Conservation (phyloP, 176 grass and related monocot species). For the Oryza australiensis region DNA sequence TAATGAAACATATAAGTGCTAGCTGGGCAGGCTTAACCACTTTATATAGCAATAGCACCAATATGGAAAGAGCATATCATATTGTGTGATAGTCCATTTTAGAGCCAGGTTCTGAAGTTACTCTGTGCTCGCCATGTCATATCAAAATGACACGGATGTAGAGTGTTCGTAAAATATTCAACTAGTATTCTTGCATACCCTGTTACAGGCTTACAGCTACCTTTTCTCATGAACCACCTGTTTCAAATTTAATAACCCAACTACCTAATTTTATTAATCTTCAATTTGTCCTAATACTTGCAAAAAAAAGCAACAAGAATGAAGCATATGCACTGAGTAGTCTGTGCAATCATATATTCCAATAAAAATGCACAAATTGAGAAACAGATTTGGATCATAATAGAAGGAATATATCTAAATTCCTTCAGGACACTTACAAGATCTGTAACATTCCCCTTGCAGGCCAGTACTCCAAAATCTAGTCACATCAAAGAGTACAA, state of each 20-base stretch:
- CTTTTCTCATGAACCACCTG: neutral
- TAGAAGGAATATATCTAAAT: neutral
- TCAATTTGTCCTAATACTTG: neutral
- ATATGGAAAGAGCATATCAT: neutral
- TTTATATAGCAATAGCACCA: neutral
- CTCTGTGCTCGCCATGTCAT: neutral
- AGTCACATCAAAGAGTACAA: neutral
- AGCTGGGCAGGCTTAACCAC: neutral
- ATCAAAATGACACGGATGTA: neutral
- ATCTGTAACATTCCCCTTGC: constrained; percentile 93
- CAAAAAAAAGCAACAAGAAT: neutral
- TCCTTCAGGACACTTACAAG: constrained; percentile 62
- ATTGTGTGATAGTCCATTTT: constrained; percentile 9
- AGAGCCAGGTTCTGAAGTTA: neutral
- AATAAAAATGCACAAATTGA: neutral
- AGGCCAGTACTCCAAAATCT: constrained; percentile 91
- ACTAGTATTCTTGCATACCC: neutral
- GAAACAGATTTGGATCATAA: neutral
- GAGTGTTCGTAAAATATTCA: neutral
- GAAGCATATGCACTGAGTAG: neutral
- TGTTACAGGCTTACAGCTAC: neutral
- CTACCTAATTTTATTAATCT: neutral
- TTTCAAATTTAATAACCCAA: neutral
- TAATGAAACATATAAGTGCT: neutral
- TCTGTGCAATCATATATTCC: neutral